Conservation (phyloP, 352 stramenopile genomes). For the Lagenidium giganteum region DNA sequence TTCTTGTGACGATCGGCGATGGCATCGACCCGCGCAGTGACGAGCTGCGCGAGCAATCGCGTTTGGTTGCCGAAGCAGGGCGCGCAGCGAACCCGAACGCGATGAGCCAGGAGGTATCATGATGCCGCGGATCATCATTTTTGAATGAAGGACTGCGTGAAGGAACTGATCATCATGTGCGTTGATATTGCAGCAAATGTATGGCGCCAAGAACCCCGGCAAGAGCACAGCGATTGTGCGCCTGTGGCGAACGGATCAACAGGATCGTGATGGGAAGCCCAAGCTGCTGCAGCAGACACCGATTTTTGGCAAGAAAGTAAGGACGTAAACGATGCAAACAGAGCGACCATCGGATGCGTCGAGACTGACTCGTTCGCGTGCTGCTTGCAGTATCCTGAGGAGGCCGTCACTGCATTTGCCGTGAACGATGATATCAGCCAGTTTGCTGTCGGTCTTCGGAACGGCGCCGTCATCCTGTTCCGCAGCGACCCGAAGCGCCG, state of each 20-base stretch:
- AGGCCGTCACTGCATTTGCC: constrained; percentile 82
- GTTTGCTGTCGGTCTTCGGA: constrained; percentile 76
- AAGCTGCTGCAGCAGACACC: constrained; percentile 82
- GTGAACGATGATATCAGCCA: constrained; percentile 81
- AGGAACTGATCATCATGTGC: constrained; percentile 1
- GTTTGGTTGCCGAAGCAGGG: constrained; percentile 70
- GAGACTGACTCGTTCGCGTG: not conserved
- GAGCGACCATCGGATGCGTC: no score
- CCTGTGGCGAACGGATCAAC: constrained; percentile 86
- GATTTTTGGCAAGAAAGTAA: constrained; percentile 78
- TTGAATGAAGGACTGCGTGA: not conserved
- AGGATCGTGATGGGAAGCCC: constrained; percentile 79
- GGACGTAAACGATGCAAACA: no score
- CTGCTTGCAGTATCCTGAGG: constrained; percentile 54
- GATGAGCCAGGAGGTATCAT: no score
- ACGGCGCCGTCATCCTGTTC: constrained; percentile 82
- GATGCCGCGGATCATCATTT: constrained; percentile 40
- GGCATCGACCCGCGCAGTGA: constrained; percentile 77
- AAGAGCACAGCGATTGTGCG: constrained; percentile 74
- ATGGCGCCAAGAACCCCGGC: constrained; percentile 50
- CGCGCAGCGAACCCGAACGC: constrained; percentile 30
- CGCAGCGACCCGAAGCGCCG: constrained; percentile 76
- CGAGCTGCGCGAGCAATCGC: constrained; percentile 71
- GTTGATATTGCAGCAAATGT: constrained; percentile 35
- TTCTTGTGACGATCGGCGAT: constrained; percentile 82